Conservation (phyloP, 345 rosid genomes). For the Garcia nutans region DNA sequence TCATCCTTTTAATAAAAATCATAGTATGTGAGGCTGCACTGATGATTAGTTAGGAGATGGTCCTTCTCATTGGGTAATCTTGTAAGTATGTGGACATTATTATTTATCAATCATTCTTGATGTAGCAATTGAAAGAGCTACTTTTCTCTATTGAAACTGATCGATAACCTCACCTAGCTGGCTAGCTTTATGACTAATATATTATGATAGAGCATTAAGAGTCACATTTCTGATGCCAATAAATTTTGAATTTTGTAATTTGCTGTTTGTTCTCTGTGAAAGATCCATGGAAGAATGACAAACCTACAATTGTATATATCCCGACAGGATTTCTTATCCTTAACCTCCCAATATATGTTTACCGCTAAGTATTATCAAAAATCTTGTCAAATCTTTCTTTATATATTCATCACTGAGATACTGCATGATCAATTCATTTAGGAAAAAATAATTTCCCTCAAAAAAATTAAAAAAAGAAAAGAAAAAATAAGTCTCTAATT, state of each 20-base stretch:
- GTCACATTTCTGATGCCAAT: background rate
- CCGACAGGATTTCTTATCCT: background rate
- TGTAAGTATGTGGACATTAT: background rate
- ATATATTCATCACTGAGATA: too few relatives aligned
- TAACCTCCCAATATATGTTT: background rate
- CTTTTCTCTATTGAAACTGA: background rate
- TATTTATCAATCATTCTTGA: constrained; percentile 10
- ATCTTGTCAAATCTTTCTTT: background rate
- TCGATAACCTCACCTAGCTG: background rate
- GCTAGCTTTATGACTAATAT: background rate
- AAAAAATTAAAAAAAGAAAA: too few relatives aligned
- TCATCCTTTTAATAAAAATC: constrained; percentile 25
- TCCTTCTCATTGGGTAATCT: background rate
- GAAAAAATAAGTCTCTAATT: too few relatives aligned
- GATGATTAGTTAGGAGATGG: background rate
- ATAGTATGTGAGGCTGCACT: background rate
- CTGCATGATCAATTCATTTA: too few relatives aligned
- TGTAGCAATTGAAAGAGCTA: background rate
- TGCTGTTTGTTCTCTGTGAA: background rate
- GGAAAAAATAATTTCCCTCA: too few relatives aligned
- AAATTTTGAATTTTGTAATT: background rate
- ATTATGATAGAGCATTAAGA: background rate
- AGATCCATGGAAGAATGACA: background rate
- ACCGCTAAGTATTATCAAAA: background rate
- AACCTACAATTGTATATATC: background rate